phyloP scores from a whole-genome alignment of 108 stramenopile species.

The Asterionellopsis glacialis region DNA sequence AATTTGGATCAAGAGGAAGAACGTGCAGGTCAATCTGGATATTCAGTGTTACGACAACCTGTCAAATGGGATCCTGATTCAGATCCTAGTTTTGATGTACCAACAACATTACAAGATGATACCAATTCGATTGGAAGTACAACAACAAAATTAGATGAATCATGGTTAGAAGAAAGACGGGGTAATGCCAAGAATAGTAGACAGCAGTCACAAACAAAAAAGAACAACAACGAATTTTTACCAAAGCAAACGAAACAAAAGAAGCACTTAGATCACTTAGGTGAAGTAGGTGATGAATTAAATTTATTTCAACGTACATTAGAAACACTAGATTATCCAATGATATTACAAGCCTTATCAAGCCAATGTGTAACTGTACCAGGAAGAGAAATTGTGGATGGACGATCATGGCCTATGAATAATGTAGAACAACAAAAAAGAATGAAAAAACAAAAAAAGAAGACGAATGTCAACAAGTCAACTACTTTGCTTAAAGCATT shows the following conservation, averaged over 20 bases:
- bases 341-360: constrained; percentile 44
- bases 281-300: constrained; percentile 28
- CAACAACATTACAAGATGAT: constrained; percentile 34
- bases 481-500: not conserved
- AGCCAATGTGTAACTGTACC: constrained; percentile 50
- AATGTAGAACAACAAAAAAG: not conserved
- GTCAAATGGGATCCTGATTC: constrained; percentile 54
- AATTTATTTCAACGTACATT: constrained; percentile 62
- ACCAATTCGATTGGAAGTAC: not conserved
- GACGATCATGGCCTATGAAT: not conserved
- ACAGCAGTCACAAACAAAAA: constrained; percentile 9
- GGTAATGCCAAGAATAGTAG: constrained; percentile 16
- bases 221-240: not conserved
- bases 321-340: constrained; percentile 71
- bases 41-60: constrained; percentile 66
- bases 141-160: not conserved
- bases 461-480: not conserved
- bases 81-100: constrained; percentile 59
- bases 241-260: constrained; percentile 3
- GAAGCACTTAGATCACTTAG: constrained; percentile 4
- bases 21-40: constrained; percentile 71
- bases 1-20: not conserved
- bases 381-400: constrained; percentile 39
- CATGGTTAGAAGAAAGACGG: constrained; percentile 13
- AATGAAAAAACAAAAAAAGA: not conserved